Evolutionary conservation across 164 flowering plant genomes (phyloP).

Genomic region (Annona cherimola): DNA sequence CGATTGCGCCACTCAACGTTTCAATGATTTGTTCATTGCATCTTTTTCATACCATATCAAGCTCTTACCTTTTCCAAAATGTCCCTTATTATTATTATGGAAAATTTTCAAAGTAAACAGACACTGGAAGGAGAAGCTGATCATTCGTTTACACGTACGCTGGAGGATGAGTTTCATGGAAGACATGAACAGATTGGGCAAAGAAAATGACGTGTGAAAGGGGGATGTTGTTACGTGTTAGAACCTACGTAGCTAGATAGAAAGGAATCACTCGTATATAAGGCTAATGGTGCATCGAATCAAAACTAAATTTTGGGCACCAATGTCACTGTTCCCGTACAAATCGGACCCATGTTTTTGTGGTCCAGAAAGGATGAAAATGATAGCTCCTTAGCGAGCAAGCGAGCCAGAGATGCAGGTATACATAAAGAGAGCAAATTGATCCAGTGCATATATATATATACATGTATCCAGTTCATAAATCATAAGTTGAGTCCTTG

Average conservation of each 20-base stretch:
- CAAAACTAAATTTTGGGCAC: neutral
- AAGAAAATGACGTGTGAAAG: neutral
- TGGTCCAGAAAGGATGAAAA: neutral
- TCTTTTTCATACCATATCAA: too few relatives aligned
- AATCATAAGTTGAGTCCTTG: too few relatives aligned
- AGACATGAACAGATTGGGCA: neutral
- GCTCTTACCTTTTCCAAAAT: too few relatives aligned
- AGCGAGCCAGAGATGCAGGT: too few relatives aligned
- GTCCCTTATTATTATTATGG: too few relatives aligned
- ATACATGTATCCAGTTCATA: too few relatives aligned
- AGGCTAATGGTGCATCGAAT: neutral
- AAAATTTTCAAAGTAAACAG: neutral
- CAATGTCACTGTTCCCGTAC: neutral
- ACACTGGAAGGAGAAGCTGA: neutral
- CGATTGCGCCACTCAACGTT: too few relatives aligned
- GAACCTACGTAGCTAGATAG: neutral
- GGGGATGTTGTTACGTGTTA: neutral
- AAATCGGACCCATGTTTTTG: neutral
- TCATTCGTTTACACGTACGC: neutral
- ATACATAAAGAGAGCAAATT: too few relatives aligned
- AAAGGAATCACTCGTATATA: neutral
- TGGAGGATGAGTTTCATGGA: neutral
- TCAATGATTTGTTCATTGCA: too few relatives aligned
- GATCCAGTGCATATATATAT: too few relatives aligned
- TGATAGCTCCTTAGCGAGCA: neutral